Evolutionary conservation across 768 basidiomycete genomes (phyloP).

Genomic region (Saitozyma sp.): DNA sequence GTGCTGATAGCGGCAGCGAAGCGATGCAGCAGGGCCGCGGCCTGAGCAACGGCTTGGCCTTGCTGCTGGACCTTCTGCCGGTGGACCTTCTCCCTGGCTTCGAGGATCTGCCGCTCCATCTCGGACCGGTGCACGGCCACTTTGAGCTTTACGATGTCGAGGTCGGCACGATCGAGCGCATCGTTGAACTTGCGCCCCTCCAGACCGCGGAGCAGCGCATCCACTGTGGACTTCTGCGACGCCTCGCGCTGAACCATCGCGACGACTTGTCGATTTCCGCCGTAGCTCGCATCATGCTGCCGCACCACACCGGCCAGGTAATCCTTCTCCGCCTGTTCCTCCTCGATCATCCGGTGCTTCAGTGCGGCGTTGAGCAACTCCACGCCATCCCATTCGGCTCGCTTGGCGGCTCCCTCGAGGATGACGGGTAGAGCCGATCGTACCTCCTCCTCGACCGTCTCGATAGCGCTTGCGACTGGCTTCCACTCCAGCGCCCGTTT

Average conservation of each 20-base stretch:
- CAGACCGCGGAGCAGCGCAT: slow-evolving; percentile 5
- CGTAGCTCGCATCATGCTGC: slow-evolving; percentile 11
- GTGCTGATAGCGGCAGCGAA: slow-evolving; percentile 2
- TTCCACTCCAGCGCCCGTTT: slow-evolving; percentile 9
- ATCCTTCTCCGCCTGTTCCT: slow-evolving; percentile 14
- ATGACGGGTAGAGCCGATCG: slow-evolving; percentile 15
- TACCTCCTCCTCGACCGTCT: slow-evolving; percentile 60
- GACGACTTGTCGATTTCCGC: slow-evolving; percentile 8
- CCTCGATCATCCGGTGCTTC: slow-evolving; percentile 25
- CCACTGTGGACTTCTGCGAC: slow-evolving; percentile 2
- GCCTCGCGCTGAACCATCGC: slow-evolving; percentile 9
- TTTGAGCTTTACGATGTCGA: slow-evolving; percentile 8
- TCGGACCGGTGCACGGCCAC: slow-evolving; percentile 14
- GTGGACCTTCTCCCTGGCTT: slow-evolving; percentile 22
- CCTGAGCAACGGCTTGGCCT: slow-evolving; percentile 12
- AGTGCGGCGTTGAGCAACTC: slow-evolving; percentile 31
- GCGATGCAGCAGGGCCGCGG: slow-evolving; percentile 10
- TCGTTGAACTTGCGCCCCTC: slow-evolving; percentile 18
- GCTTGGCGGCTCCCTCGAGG: slow-evolving; percentile 29
- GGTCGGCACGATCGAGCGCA: slow-evolving; percentile 7
- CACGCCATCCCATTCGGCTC: slow-evolving; percentile 40
- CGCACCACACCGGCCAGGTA: slow-evolving; percentile 8
- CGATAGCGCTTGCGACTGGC: slow-evolving; percentile 25
- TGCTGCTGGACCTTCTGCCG: slow-evolving; percentile 12
- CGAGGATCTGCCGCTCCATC: slow-evolving; percentile 10